phyloP scores from a whole-genome alignment of 352 stramenopile species.

The Peronospora tabacina region DNA sequence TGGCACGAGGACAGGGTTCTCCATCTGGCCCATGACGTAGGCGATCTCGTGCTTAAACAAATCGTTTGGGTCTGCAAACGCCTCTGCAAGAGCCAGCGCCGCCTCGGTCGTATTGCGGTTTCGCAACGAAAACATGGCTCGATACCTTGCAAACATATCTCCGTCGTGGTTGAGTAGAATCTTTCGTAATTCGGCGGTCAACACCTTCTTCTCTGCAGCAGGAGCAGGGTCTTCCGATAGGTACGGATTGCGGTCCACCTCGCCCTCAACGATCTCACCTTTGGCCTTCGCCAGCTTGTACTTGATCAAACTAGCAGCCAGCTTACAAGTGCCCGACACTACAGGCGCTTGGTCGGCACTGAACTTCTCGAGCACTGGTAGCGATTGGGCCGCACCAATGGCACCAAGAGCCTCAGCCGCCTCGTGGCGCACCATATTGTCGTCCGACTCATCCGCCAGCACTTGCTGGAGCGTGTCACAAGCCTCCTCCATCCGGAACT shows the following conservation, averaged over 20 bases:
- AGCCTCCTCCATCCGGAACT: slow-evolving; percentile 90
- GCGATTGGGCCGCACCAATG: slow-evolving; percentile 83
- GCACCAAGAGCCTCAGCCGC: slow-evolving; percentile 94
- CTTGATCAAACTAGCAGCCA: slow-evolving; percentile 89
- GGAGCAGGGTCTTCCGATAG: slow-evolving; percentile 94
- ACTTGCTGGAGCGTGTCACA: slow-evolving; percentile 74
- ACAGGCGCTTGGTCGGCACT: slow-evolving; percentile 72
- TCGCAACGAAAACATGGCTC: slow-evolving; percentile 97
- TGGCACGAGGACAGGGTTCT: slow-evolving; percentile 76
- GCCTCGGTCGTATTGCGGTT: slow-evolving; percentile 92
- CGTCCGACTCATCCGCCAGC: slow-evolving; percentile 82
- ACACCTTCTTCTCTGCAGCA: slow-evolving; percentile 61
- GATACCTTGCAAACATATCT: slow-evolving; percentile 91
- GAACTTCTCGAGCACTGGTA: slow-evolving; percentile 85
- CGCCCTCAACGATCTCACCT: slow-evolving; percentile 41
- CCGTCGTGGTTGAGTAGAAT: slow-evolving; percentile 80
- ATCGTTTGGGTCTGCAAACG: slow-evolving; percentile 69
- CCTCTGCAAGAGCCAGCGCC: slow-evolving; percentile 62
- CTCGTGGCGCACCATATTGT: slow-evolving; percentile 90
- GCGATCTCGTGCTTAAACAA: slow-evolving; percentile 89
- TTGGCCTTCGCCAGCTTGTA: slow-evolving; percentile 78
- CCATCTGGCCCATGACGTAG: slow-evolving; percentile 93
- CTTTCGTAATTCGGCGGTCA: slow-evolving; percentile 70
- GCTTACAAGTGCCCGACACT: slow-evolving; percentile 92
- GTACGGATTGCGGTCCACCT: slow-evolving; percentile 87